These are phyloP conservation scores for Cubamyces lactineus DNA, from an alignment of 768 basidiomycete species.

Conservation along the genomic window DNA sequence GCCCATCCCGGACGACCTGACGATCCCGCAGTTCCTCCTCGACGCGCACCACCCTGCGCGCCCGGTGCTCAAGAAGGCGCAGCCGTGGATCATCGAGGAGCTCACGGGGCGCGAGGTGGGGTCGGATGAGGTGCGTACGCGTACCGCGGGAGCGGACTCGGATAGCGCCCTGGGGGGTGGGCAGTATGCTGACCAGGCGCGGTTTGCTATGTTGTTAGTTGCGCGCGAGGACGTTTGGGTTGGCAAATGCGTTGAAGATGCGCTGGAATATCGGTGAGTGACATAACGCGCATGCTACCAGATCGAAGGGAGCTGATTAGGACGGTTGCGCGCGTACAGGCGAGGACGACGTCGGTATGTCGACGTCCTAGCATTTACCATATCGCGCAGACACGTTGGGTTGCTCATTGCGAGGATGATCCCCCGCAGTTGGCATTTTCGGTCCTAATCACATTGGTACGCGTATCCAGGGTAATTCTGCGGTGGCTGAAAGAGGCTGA, in stretches of 20 bases:
- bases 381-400: background rate
- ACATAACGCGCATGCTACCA: too few species aligned
- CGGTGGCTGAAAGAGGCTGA: background rate
- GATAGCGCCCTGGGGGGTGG: too few species aligned
- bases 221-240: slow-evolving; percentile 47
- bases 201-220: slow-evolving; percentile 36
- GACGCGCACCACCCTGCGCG: slow-evolving; percentile 46
- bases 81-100: slow-evolving; percentile 57
- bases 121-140: slow-evolving; percentile 49
- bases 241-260: slow-evolving; percentile 50
- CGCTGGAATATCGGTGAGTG: slow-evolving; percentile 48
- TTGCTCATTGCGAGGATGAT: background rate
- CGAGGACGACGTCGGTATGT: slow-evolving; percentile 56
- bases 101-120: slow-evolving; percentile 44
- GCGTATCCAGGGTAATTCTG: background rate
- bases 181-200: too few species aligned
- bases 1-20: slow-evolving; percentile 52
- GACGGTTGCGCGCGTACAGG: slow-evolving; percentile 32
- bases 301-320: too few species aligned
- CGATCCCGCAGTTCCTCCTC: slow-evolving; percentile 58
- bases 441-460: slow-evolving; percentile 50
- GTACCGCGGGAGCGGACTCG: too few species aligned
- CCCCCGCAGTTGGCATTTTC: slow-evolving; percentile 57
- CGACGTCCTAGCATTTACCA: background rate
- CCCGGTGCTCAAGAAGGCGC: slow-evolving; percentile 37